Conservation (phyloP, 371 early-diverging fungal genomes). For the Rhizopus delemar region DNA sequence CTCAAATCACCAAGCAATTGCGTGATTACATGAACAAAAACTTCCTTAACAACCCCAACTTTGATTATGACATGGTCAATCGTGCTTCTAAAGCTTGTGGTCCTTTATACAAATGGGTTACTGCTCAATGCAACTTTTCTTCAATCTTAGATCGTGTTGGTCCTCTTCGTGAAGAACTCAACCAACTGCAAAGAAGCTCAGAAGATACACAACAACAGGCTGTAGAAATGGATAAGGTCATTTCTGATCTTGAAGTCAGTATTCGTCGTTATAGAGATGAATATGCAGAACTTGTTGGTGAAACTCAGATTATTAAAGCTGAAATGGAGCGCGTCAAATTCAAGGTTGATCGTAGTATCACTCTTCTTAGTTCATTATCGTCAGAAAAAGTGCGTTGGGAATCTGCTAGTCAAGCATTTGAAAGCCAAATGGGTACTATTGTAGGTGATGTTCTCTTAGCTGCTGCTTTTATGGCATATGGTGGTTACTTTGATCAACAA, state of each 20-base stretch:
- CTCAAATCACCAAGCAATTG: slow-evolving; percentile 69
- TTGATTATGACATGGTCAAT: slow-evolving; percentile 92
- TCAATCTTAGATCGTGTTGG: slow-evolving; percentile 93
- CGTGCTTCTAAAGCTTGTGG: slow-evolving; percentile 99
- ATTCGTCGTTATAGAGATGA: slow-evolving; percentile 94
- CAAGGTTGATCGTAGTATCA: slow-evolving; percentile 92
- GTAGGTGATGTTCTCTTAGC: slow-evolving; percentile 97
- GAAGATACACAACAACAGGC: slow-evolving; percentile 75
- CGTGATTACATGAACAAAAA: slow-evolving; percentile 78
- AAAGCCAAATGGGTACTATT: slow-evolving; percentile 94
- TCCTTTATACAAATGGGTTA: slow-evolving; percentile 96
- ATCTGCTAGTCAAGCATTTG: slow-evolving; percentile 87
- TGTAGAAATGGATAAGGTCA: slow-evolving; percentile 75
- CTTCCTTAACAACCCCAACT: slow-evolving; percentile 83
- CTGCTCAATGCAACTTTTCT: slow-evolving; percentile 92
- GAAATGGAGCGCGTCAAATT: slow-evolving; percentile 94
- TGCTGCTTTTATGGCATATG: slow-evolving; percentile 94
- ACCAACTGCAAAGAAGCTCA: slow-evolving; percentile 79
- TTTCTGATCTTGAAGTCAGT: slow-evolving; percentile 82
- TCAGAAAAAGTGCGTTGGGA: slow-evolving; percentile 97
- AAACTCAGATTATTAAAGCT: slow-evolving; percentile 87
- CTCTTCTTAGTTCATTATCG: slow-evolving; percentile 85
- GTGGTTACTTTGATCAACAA: slow-evolving; percentile 96
- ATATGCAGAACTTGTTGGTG: slow-evolving; percentile 93
- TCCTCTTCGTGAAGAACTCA: slow-evolving; percentile 93